Percentiles rank a stretch among this genome's conserved stretches.
These are phyloP conservation scores for Spatholobus suberectus DNA, from an alignment of 306 rosid species.

Conservation along the genomic window DNA sequence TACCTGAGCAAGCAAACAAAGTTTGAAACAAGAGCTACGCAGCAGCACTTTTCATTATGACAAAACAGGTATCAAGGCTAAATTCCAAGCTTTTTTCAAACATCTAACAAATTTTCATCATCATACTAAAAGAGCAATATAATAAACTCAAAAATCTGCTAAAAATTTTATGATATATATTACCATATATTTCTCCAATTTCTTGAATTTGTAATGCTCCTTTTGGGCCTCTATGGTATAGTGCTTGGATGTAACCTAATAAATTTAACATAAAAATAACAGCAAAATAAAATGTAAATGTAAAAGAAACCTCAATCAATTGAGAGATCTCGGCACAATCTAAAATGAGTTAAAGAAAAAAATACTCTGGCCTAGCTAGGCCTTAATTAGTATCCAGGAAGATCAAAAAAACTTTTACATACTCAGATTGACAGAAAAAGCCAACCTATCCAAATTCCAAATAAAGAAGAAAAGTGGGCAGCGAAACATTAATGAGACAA, in stretches of 20 bases:
- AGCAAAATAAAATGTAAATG: slow-evolving; percentile 7
- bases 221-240: slow-evolving; percentile 86
- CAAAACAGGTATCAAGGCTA: slow-evolving; percentile 21
- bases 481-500: slow-evolving; percentile 16
- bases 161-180: slow-evolving; percentile 3
- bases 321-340: neutral
- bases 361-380: neutral
- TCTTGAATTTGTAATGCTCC: slow-evolving; percentile 90
- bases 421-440: slow-evolving; percentile 26
- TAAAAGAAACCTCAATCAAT: slow-evolving; percentile 26
- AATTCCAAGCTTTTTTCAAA: slow-evolving; percentile 14
- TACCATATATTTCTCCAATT: slow-evolving; percentile 85
- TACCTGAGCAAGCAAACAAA: slow-evolving; percentile 62
- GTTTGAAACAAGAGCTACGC: slow-evolving; percentile 23
- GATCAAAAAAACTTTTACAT: slow-evolving; percentile 13
- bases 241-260: slow-evolving; percentile 85
- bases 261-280: slow-evolving; percentile 43
- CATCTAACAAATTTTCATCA: slow-evolving; percentile 31
- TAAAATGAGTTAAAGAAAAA: neutral
- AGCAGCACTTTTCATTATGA: slow-evolving; percentile 10
- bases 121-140: slow-evolving; percentile 28
- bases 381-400: slow-evolving; percentile 17
- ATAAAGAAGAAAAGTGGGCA: neutral
- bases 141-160: slow-evolving; percentile 22
- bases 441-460: slow-evolving; percentile 1